Base-by-base conservation (phyloP, 352 stramenopile species). In the Phytophthora sojae region DNA sequence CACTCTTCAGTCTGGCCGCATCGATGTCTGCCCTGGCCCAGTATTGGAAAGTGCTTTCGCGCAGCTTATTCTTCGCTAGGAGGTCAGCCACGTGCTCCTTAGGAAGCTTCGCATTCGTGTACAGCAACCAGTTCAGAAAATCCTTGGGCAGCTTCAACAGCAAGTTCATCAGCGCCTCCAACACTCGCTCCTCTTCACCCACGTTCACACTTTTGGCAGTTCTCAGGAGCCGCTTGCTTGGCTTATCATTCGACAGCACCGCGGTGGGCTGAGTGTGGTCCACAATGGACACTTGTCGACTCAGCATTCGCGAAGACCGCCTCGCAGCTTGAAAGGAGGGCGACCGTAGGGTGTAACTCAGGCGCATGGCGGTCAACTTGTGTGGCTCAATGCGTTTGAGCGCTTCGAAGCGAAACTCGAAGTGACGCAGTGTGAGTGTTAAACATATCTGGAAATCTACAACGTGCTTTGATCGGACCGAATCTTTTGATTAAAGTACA, bases 151-250 rank as follows among this genome's bases (percentile, higher is more conserved):
- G 26, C 26, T 30, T 30, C 26, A 30, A 6, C 32, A 51, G 35
- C 35, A 61, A 21, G 3, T 15, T 49, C 19, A 19, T 30, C 12
- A 50, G 32, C 21, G 14, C 9, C 35, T 42, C 35, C 11, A 17
- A 42, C 6, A 3, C 54, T 62, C 44, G 29, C n/a, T 53, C 26
- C 21, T 64, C 44, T 12, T 17, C 56, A 3, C 32, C 26, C 14
- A 57, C 51, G n/a, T 12, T n/a, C 15, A 23, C 15, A 23, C 0
- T 11, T 7, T 50, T 50, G 15, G 15, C 32, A 32, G 57, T 32
- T 23, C 44, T 64, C 17, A 64, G 57, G 5, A 9, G 19, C 12
- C 42, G 57, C 7, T 54, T 45, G 15, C 44, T 50, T 12, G 44
- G 15, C 44, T 14, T 23, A 6, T 14, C 44, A 50, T 23, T 25